Evolutionary conservation across 164 flowering plant species (phyloP).

Genomic region (Dillenia suffruticosa): DNA sequence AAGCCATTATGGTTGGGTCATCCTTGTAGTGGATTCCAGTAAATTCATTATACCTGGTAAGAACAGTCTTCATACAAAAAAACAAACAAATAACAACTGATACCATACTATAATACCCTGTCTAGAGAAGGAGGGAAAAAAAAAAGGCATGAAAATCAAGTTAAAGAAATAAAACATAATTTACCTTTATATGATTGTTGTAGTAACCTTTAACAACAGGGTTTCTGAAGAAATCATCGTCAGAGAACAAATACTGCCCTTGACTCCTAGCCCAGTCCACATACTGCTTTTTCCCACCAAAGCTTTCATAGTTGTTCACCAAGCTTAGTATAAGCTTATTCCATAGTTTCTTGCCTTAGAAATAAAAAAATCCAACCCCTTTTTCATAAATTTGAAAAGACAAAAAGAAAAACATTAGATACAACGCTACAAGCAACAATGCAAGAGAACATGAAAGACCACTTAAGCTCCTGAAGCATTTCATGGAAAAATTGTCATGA

Average conservation of each 20-base stretch:
- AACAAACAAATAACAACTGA: not conserved
- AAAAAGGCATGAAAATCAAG: not conserved
- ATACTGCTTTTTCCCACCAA: slow-evolving; percentile 81
- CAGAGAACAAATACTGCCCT: slow-evolving; percentile 57
- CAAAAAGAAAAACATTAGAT: slow-evolving; percentile 2
- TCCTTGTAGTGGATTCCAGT: slow-evolving; percentile 72
- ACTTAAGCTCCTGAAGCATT: not conserved
- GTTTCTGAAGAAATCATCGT: slow-evolving; percentile 75
- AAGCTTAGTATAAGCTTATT: slow-evolving; percentile 68
- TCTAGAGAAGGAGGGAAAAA: not conserved
- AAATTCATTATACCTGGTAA: slow-evolving; percentile 57
- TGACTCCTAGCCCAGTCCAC: slow-evolving; percentile 68
- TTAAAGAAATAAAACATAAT: not conserved
- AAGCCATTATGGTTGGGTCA: slow-evolving; percentile 89
- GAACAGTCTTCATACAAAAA: slow-evolving; percentile 42
- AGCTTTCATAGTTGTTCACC: slow-evolving; percentile 64
- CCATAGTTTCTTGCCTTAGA: slow-evolving; percentile 74
- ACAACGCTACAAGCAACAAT: not conserved
- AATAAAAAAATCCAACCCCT: slow-evolving; percentile 81
- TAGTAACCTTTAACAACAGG: slow-evolving; percentile 57
- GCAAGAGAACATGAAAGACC: not conserved
- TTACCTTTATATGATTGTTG: slow-evolving; percentile 64
- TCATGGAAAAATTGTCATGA: not conserved
- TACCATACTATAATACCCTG: too few relatives aligned
- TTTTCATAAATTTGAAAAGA: not conserved